Base-by-base conservation (phyloP, 768 basidiomycete species). In the Trametes punicea region DNA sequence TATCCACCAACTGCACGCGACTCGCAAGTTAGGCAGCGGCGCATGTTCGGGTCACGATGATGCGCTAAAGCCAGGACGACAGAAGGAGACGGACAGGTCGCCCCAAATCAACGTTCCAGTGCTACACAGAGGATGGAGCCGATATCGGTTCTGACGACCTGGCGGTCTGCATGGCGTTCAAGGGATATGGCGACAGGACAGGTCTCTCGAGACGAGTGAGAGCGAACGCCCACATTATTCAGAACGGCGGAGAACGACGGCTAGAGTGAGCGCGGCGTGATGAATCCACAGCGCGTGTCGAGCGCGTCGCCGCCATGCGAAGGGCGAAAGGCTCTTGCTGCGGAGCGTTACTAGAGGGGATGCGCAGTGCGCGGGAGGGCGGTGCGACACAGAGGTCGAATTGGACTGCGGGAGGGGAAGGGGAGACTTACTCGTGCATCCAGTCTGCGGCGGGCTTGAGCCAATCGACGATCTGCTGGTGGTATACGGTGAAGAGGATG, bases 361-460 rank as follows among this genome's bases (percentile, higher is more conserved):
- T 15, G 26, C 20, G 45, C 45, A 31, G 26, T 29, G 40, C 4
- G 6, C 21, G 20, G 4, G 39, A 18, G n/a, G 7, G 4, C 21
- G 9, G 42, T 3, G 42, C 42, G 11, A 15, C 2, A 3, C 21
- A 6, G 23, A 25, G 5, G 4, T 2, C 8, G 50, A 16, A 34
- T 61, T 56, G 30, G 30, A 11, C 0, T 16, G 45, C 6, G 21
- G n/a, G 23, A 38, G 6, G 21, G 18, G 16, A 23, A 33, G 44
- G 18, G 13, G 36, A 52, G 9, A 74, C 81, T 65, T 64, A 87
- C 84, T 69, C 69, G 62, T 86, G 80, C 63, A 92, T 71, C 81
- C 81, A 83, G 27, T 77, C 74, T 0, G 88, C 85, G 5, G 77
- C 76, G 0, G 88, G 88, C 25, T 76, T 81, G 44, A 93, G 74